A percentile compares a stretch with the other conserved stretches of the same genome.
These are phyloP conservation scores for Ganoderma meredithae DNA, from an alignment of 1,284 basidiomycete genomes.

Conservation along the genomic window DNA sequence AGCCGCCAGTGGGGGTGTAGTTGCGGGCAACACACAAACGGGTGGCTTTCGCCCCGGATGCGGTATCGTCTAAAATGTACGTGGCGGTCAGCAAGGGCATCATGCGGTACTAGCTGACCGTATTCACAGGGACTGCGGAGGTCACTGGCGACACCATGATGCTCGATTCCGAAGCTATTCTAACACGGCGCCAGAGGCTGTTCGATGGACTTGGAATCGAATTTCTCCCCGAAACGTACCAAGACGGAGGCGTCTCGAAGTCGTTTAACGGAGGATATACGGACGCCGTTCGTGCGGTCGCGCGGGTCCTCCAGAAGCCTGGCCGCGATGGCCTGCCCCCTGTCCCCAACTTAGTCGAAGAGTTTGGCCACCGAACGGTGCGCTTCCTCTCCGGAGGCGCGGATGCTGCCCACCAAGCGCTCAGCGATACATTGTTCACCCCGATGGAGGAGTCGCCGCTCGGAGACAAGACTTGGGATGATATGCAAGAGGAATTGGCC, in stretches of 20 bases:
- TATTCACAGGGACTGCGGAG: not conserved
- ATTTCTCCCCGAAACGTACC: not conserved
- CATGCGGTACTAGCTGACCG: not conserved
- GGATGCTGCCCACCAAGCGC: conserved; percentile 16
- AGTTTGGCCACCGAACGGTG: not conserved
- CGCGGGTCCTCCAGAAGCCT: not conserved
- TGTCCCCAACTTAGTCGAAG: not conserved
- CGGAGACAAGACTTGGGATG: conserved; percentile 22
- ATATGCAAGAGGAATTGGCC: conserved; percentile 2
- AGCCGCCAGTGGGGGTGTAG: conserved; percentile 29
- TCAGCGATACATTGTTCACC: conserved; percentile 20
- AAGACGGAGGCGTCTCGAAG: not conserved
- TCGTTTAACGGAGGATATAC: not conserved
- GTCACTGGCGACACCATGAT: conserved; percentile 9
- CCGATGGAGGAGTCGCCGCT: conserved; percentile 23
- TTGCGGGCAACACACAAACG: conserved; percentile 31
- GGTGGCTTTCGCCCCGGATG: conserved; percentile 36
- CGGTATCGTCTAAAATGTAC: conserved; percentile 15
- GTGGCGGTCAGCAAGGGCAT: not conserved
- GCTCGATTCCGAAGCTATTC: not conserved
- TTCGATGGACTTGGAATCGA: not conserved
- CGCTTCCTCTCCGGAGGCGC: conserved; percentile 7
- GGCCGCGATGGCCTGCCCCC: conserved; percentile 6
- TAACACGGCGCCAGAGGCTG: not conserved
- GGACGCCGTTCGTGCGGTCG: not conserved